Base-by-base conservation (phyloP, 495 filamentous ascomycete species). In the Tuber magnatum region DNA sequence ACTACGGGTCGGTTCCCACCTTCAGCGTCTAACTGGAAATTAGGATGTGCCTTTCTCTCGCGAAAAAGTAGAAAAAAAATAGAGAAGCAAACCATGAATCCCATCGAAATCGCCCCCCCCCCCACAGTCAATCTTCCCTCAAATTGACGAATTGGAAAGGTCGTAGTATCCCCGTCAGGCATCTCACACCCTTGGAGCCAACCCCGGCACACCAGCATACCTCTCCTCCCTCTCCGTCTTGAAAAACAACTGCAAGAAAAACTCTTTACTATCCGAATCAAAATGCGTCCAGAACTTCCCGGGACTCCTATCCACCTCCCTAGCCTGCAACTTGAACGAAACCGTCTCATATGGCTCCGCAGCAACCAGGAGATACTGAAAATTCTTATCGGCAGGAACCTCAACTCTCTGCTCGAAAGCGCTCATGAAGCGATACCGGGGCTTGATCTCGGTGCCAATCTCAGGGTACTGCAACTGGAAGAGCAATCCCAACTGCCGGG, bases 311-410 rank as follows among this genome's bases (percentile, higher is more conserved):
- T 99, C 96, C 71, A 99, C 90, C 87, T 98, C 96, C 76, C 92
- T 87, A 6, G 96, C 94, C 84, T 97, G 95, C 68, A 99, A 84
- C 87, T 99, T 99, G 83, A 99, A 97, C 20, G 88, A 92, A 85
- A 94, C 95, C 24, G 93, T 97, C 88, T 98, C 94, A 85, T 99
- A 99, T 71, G 95, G 95, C 86, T 99, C 95, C 42, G 94, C 96
- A 0, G 95, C 96, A 32, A 99, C 90, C 68, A 99, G 86, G 79
- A 99, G 85, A 83, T 98, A 99, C 87, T 99, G 95, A 81, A 89
- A 98, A 71, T 88, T 90, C 84, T 94, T 93, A 83, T 99, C 95
- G 4, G 95, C 92, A n/a, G 91, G 92, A 80, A 97, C 92, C 83
- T 99, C 95, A 40, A 97, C 87, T 84, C 93, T 93, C 87, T 99